Percentiles rank a stretch among this genome's conserved stretches.
These are phyloP conservation scores for Ogataea pini DNA, from an alignment of 805 yeast species.

Conservation along the genomic window DNA sequence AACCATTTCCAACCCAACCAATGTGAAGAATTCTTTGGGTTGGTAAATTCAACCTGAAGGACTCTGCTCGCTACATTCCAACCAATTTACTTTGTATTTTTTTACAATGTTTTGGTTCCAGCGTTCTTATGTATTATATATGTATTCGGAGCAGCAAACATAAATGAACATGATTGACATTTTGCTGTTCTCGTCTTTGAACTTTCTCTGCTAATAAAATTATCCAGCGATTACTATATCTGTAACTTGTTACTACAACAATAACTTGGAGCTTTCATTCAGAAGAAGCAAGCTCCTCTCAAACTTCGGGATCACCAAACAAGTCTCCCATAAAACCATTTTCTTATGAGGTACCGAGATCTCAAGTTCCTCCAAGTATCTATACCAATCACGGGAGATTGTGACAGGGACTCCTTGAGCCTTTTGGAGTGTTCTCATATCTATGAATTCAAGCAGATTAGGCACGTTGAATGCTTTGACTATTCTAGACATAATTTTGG, in stretches of 20 bases:
- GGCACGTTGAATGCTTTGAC: conserved; percentile 6
- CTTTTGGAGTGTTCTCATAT: background rate
- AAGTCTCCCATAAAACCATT: conserved; percentile 8
- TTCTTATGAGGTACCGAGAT: conserved; percentile 4
- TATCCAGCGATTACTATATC: background rate
- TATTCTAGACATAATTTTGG: conserved; percentile 16
- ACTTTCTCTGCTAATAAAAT: conserved; percentile 4
- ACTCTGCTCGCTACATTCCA: background rate
- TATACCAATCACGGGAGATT: conserved; percentile 15
- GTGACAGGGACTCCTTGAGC: background rate
- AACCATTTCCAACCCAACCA: conserved; percentile 66
- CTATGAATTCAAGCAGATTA: conserved; percentile 9
- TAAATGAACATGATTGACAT: background rate
- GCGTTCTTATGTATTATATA: conserved; percentile 9
- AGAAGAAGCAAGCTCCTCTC: conserved; percentile 25
- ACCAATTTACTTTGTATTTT: conserved; percentile 1
- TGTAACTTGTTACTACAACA: conserved; percentile 10
- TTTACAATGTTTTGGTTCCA: background rate
- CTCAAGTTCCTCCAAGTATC: conserved; percentile 11
- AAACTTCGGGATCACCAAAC: conserved; percentile 13
- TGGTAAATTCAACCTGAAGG: conserved; percentile 44
- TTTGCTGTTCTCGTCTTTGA: background rate
- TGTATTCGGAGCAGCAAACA: background rate
- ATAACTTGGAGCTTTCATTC: conserved; percentile 23
- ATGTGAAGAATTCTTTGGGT: conserved; percentile 70